Evolutionary conservation across 495 filamentous ascomycete species (phyloP).

Genomic region (Aspergillus cristatus): DNA sequence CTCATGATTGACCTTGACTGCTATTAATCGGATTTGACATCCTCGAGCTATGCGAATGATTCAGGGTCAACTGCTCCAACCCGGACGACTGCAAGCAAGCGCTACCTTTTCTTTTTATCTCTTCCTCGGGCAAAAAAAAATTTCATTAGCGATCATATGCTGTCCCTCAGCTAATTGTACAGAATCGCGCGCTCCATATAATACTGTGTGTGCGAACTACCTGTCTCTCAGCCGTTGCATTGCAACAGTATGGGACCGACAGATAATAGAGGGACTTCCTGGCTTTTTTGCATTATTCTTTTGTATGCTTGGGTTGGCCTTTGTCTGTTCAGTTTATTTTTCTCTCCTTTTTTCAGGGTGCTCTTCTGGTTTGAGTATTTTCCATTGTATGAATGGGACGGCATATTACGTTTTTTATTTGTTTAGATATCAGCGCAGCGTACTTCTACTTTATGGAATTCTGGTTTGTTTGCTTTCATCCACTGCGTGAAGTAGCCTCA

Average conservation of each 20-base stretch:
- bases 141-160: too few relatives aligned
- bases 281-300: conserved; percentile 19
- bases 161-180: too few relatives aligned
- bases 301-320: conserved; percentile 9
- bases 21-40: conserved; percentile 5
- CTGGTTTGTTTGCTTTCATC: conserved; percentile 5
- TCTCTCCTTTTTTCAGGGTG: conserved; percentile 8
- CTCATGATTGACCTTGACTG: conserved; percentile 9
- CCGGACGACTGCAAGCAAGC: conserved; percentile 4
- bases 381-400: conserved; percentile 10
- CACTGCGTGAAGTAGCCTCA: too few relatives aligned
- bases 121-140: too few relatives aligned
- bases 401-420: conserved; percentile 6
- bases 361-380: conserved; percentile 5
- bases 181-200: not conserved
- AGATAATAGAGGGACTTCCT: too few relatives aligned
- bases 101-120: conserved; percentile 12
- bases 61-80: not conserved
- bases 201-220: not conserved
- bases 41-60: conserved; percentile 1
- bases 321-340: conserved; percentile 4
- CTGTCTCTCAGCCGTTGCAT: too few relatives aligned
- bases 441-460: conserved; percentile 2
- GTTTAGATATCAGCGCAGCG: conserved; percentile 19
- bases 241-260: too few relatives aligned